Evolutionary conservation across 805 yeast species (phyloP), one percentile per base, ranked within the genome.

Genomic region (Cyberlindnera suaveolens): DNA sequence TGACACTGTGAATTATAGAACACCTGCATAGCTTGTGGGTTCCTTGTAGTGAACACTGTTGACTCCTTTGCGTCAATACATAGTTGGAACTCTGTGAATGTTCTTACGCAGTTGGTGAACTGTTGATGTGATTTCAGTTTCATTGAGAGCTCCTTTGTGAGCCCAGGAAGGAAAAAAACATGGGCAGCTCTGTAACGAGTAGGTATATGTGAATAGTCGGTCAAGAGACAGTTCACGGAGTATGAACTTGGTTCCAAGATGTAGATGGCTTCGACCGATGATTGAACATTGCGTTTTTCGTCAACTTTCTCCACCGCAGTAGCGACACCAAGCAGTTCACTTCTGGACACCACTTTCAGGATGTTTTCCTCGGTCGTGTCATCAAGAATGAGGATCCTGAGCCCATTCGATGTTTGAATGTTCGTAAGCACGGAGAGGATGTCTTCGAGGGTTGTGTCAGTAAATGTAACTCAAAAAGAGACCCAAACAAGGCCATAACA

Each of bases 231-330:
- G 44, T 81, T 82, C 45, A 88, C 65, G 32, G 82, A 77, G 64
- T 76, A 87, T 31, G 66, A 63, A 5, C 79, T 64, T 1, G 95
- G 89, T 40, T 84, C 85, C 15, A 88, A 63, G 23, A 93, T 65
- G 62, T 93, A 93, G 9, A 93, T 67, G 6, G 89, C 97, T 51
- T 84, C 91, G 36, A 86, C 71, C 16, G 80, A 78, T 2, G 75
- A 63, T 60, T 80, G 82, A 15, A 79, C 72, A 35, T 75, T 74
- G 49, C 95, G 71, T 34, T 65, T 67, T 20, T 74, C 68, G 51
- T 84, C 91, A 16, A 87, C 67, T 47, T 67, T 63, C 54, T 82
- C 89, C 15, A 85, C 70, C 13, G 86, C 80, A 46, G 83, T 74
- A 7, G 79, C 85, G 38, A 75, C 58, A 32, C 75, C 63, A 8